Percentiles rank a stretch among this genome's conserved stretches.
Conservation (phyloP, 2,329 filamentous ascomycete genomes). For the Colletotrichum shisoi region DNA sequence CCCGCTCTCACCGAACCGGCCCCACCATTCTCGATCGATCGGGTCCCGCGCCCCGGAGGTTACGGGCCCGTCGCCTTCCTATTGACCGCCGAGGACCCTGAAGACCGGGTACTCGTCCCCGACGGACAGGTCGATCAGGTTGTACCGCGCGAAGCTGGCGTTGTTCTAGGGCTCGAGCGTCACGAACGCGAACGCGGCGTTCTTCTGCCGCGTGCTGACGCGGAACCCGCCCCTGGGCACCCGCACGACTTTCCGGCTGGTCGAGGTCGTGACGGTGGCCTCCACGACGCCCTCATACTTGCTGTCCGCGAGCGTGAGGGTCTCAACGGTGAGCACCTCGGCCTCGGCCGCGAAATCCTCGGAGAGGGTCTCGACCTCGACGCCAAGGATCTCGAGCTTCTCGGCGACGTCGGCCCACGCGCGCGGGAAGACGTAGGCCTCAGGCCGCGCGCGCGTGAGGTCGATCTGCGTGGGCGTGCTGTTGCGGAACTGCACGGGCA, state of each 20-base stretch:
- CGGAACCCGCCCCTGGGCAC: conserved; percentile 45
- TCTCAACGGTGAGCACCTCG: conserved; percentile 44
- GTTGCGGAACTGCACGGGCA: conserved; percentile 44
- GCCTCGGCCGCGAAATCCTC: conserved; percentile 42
- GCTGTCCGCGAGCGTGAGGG: conserved; percentile 36
- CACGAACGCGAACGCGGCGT: conserved; percentile 44
- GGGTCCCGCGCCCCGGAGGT: neutral
- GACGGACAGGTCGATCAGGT: conserved; percentile 43
- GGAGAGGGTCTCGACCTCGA: conserved; percentile 42
- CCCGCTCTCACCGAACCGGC: neutral
- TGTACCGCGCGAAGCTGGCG: conserved; percentile 46
- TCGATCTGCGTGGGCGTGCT: conserved; percentile 43
- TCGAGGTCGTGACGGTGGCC: conserved; percentile 40
- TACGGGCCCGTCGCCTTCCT: neutral
- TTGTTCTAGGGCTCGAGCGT: conserved; percentile 47
- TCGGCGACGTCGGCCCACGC: conserved; percentile 44
- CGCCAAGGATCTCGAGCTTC: conserved; percentile 42
- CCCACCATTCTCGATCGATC: neutral
- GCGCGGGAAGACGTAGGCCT: conserved; percentile 45
- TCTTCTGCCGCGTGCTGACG: conserved; percentile 47
- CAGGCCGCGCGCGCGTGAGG: conserved; percentile 44
- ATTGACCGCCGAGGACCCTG: conserved; percentile 33
- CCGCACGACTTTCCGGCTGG: conserved; percentile 36
- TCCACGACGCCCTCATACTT: conserved; percentile 45
- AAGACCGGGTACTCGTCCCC: conserved; percentile 47